phyloP scores from a whole-genome alignment of 805 yeast genomes.

The Kodamaea laetipori region DNA sequence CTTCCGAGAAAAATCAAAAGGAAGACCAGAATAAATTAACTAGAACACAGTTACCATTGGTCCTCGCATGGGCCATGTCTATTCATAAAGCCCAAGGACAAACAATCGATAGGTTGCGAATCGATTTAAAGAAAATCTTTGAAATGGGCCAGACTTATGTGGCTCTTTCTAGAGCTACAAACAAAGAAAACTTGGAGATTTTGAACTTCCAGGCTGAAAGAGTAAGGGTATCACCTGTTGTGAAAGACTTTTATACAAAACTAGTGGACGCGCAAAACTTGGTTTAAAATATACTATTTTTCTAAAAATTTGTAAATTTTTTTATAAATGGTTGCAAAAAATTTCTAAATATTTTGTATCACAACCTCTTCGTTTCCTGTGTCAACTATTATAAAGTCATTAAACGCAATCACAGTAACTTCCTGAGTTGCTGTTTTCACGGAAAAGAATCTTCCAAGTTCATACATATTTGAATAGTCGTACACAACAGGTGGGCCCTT shows the following conservation, averaged over 20 bases:
- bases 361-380: background rate
- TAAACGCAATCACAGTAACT: background rate
- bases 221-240: constrained; percentile 44
- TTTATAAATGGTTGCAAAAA: background rate
- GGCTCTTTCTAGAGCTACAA: constrained; percentile 77
- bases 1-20: constrained; percentile 7
- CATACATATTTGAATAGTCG: constrained; percentile 3
- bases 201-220: constrained; percentile 60
- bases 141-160: constrained; percentile 87
- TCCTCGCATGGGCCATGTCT: constrained; percentile 80
- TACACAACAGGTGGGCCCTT: background rate
- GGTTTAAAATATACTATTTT: no score
- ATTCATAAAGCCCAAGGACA: constrained; percentile 88
- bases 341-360: background rate
- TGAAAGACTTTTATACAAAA: constrained; percentile 32
- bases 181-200: constrained; percentile 65
- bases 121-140: constrained; percentile 65
- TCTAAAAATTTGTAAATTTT: no score
- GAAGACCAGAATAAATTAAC: constrained; percentile 26
- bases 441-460: constrained; percentile 1
- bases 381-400: background rate
- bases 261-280: constrained; percentile 2
- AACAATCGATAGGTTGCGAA: constrained; percentile 68
- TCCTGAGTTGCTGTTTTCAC: background rate
- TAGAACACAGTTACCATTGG: constrained; percentile 66